Base-by-base conservation (phyloP, 2,329 filamentous ascomycete genomes). In the Monosporascus ibericus region DNA sequence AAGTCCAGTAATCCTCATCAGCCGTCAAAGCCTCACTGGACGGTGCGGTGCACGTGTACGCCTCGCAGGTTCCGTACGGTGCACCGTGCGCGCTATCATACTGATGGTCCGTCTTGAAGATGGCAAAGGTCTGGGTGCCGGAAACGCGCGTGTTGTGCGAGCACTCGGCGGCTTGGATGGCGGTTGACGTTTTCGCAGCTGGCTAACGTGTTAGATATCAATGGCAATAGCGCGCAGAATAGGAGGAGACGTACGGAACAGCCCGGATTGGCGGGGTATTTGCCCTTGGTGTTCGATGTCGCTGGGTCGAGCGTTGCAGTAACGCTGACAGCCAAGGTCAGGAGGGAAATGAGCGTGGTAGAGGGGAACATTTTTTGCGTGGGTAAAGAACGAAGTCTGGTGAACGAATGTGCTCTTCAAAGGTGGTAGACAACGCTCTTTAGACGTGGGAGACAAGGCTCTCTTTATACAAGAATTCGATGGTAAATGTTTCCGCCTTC, bases 11-110 rank as follows among this genome's bases (percentile, higher is more conserved):
- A 54, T 72, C 70, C 1, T 58, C 59, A 18, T 66, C 58, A 42
- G 52, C 59, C 37, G 60, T 62, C 58, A 73, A 55, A 6, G 66
- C 60, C 3, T 58, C 55, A 9, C 51, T 60, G 0, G 64, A 65
- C 0, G 72, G 70, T 5, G 66, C 56, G 8, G 63, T 57, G 58
- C 70, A 74, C 1, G 69, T 73, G 58, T 74, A 75, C 1, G 71
- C 71, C 25, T 55, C 63, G 61, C 72, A 78, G 5, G 73, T 77
- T 1, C 75, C 75, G 58, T 78, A 78, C 2, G 75, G 75, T 3
- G 68, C 70, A 24, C 75, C 76, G 53, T 75, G 51, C 54, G 60
- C 59, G 22, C 53, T 56, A 56, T 77, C 72, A 59, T 75, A 75
- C 51, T 74, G 60, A 61, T 76, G 74, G 61, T 78, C 72, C 6